phyloP scores from a whole-genome alignment of 2,329 filamentous ascomycete genomes.

The Aspergillus arachidicola region DNA sequence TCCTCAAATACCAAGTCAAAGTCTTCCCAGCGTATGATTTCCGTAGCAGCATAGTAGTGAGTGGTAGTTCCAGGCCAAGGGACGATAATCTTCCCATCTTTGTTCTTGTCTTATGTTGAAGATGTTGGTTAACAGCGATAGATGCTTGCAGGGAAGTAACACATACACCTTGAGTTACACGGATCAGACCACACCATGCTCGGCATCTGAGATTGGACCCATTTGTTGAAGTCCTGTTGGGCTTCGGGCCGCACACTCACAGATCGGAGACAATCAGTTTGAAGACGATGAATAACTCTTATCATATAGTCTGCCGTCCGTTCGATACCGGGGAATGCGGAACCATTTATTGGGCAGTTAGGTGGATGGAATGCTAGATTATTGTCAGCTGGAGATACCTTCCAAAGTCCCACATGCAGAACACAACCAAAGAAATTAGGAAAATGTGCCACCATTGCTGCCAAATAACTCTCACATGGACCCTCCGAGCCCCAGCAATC shows the following conservation, averaged over 20 bases:
- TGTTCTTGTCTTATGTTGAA: background rate
- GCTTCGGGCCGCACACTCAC: background rate
- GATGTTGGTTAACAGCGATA: background rate
- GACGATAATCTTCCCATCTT: background rate
- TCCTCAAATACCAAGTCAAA: background rate
- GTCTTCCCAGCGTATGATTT: background rate
- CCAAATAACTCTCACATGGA: background rate
- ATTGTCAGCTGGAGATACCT: background rate
- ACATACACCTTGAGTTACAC: background rate
- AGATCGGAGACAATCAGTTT: background rate
- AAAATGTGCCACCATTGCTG: background rate
- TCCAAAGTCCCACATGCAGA: too few species aligned
- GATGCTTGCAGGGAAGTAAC: accelerated
- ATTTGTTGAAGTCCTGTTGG: background rate
- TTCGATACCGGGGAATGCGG: background rate
- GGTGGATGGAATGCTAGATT: background rate
- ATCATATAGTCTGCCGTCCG: background rate
- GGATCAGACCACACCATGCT: background rate
- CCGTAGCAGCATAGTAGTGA: background rate
- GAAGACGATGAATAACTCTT: background rate
- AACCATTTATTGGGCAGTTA: background rate
- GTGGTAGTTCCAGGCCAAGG: background rate
- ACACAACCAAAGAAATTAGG: background rate
- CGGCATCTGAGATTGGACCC: background rate
- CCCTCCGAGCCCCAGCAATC: background rate